A percentile compares a stretch with the other conserved stretches of the same genome.
phyloP scores from a whole-genome alignment of 192 early-diverging fungal genomes.

The Podila clonocystis region DNA sequence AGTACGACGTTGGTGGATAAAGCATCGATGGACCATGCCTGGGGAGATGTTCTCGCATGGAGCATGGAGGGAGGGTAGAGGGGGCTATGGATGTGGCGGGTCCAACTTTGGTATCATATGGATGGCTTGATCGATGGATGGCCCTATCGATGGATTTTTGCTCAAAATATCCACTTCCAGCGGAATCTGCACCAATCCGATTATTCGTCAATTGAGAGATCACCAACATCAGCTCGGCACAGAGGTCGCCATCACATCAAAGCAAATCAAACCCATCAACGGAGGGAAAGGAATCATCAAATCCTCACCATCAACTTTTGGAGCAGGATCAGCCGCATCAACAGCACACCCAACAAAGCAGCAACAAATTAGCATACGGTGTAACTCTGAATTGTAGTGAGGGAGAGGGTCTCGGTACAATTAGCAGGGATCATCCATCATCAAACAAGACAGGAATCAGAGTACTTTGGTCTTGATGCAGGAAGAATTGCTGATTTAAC shows the following conservation, averaged over 20 bases:
- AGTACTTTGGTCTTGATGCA: not conserved
- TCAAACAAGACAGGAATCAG: not conserved
- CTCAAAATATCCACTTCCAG: not conserved
- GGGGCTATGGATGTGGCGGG: not conserved
- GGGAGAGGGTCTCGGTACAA: too few relatives aligned
- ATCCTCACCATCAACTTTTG: too few relatives aligned
- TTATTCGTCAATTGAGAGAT: too few relatives aligned
- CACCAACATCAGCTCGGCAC: too few relatives aligned
- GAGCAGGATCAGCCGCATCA: not conserved
- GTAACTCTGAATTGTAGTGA: too few relatives aligned
- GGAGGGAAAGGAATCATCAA: not conserved
- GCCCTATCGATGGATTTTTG: not conserved
- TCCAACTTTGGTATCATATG: not conserved
- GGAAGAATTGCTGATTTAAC: not conserved
- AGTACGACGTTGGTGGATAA: constrained; percentile 1
- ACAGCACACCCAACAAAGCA: not conserved
- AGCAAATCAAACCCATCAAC: not conserved
- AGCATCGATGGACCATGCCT: not conserved
- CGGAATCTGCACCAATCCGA: too few relatives aligned
- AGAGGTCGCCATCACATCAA: not conserved
- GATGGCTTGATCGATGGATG: constrained; percentile 3
- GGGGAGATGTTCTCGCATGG: not conserved
- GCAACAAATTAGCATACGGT: too few relatives aligned
- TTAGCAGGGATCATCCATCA: not conserved
- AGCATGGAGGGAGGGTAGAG: not conserved